phyloP scores from a whole-genome alignment of 371 early-diverging fungal genomes.

The Mucor saturninus region DNA sequence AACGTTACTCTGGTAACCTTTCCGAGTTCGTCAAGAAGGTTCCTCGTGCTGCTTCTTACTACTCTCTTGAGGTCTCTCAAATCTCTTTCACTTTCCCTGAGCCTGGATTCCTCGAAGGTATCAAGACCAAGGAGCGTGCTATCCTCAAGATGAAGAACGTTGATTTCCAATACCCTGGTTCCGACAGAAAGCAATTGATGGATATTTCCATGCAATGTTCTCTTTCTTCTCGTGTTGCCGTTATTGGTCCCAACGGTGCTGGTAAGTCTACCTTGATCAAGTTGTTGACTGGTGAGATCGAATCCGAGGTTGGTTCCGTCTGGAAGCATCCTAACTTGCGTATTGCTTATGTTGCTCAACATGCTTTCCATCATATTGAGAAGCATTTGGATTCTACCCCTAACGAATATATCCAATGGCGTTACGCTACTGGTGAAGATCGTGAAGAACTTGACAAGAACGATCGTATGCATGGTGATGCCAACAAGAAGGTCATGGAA shows the following conservation, averaged over 20 bases:
- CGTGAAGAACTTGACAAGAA: conserved; percentile 76
- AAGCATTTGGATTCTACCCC: conserved; percentile 82
- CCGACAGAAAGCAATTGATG: conserved; percentile 53
- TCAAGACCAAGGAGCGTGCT: conserved; percentile 76
- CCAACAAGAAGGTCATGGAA: conserved; percentile 69
- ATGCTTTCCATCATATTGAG: conserved; percentile 87
- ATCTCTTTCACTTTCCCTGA: conserved; percentile 70
- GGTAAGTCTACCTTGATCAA: conserved; percentile 87
- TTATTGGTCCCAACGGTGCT: conserved; percentile 80
- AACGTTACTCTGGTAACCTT: conserved; percentile 83
- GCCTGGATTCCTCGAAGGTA: conserved; percentile 75
- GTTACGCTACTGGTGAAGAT: conserved; percentile 82
- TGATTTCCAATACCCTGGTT: conserved; percentile 72
- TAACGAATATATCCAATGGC: conserved; percentile 87
- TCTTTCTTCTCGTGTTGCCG: conserved; percentile 71
- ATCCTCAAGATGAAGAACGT: conserved; percentile 69
- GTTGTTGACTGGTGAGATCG: conserved; percentile 79
- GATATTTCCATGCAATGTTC: conserved; percentile 69
- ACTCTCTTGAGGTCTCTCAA: conserved; percentile 64
- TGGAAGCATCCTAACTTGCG: conserved; percentile 83
- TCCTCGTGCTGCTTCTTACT: conserved; percentile 81
- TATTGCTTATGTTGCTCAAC: conserved; percentile 89
- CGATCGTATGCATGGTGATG: conserved; percentile 64
- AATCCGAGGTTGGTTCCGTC: conserved; percentile 68
- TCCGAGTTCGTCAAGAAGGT: conserved; percentile 81